Evolutionary conservation across 2,329 filamentous ascomycete genomes (phyloP), one percentile per base, ranked within the genome.

Genomic region (Cercospora citrullina): DNA sequence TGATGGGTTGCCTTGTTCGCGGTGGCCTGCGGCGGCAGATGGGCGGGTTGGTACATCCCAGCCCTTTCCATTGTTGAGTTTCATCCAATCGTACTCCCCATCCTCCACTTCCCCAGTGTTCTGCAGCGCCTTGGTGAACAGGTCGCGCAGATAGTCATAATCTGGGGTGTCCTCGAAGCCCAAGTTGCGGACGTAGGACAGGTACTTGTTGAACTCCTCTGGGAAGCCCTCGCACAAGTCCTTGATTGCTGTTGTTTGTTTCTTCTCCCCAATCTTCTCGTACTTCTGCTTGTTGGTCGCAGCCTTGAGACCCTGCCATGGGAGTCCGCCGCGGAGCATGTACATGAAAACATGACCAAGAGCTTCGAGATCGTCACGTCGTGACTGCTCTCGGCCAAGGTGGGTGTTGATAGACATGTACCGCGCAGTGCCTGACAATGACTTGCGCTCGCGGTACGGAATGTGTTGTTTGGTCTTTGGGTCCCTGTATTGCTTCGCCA

Each of bases 331-430:
- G 68, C 87, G 81, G 59, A 90, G 80, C 80, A 90, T 90, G 80
- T 90, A 90, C 86, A 90, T 88, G 79, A 90, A 90, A 60, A 90
- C 88, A 76, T 90, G 88, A 21, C 88, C 88, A 10, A 90, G 79
- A 14, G 95, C 95, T 82, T 99, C 95, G 68, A 99, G 85, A 80
- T 99, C 95, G 80, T 99, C 95, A 81, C 95, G 87, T 78, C 95
- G 90, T 67, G 94, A 98, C 80, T 99, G 95, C 80, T 99, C 95
- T 68, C 95, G 90, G 64, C 95, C 95, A 73, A 98, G 83, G 85
- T 99, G 95, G 66, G 95, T 99, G 83, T 99, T 99, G 87, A 99
- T 98, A 83, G 93, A 96, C 95, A 98, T 98, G 82, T 99, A 99
- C 79, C 95, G 89, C 71, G 95, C 95, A 67, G 95, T 99, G 71